phyloP scores from a whole-genome alignment of 257 asterid genomes.

The Solanum pimpinellifolium region DNA sequence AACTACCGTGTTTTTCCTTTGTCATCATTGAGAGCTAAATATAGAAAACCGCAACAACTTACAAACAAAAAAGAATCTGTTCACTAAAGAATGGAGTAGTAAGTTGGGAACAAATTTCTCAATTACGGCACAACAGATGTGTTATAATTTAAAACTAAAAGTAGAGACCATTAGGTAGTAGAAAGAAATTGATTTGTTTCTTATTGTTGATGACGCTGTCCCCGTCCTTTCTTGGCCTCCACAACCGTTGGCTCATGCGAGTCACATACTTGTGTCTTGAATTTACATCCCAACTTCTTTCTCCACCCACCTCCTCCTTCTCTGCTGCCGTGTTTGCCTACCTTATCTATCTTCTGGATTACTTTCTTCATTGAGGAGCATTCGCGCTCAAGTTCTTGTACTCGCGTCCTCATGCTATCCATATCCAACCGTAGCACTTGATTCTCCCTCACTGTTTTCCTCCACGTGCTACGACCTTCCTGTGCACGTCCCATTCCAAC shows the following conservation, averaged over 20 bases:
- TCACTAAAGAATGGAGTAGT: neutral
- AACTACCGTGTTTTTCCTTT: neutral
- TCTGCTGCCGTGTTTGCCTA: constrained; percentile 11
- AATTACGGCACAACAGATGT: neutral
- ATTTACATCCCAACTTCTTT: constrained; percentile 73
- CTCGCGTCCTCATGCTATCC: constrained; percentile 82
- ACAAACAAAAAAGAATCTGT: neutral
- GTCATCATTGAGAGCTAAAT: neutral
- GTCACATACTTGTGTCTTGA: constrained; percentile 88
- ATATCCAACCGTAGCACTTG: constrained; percentile 68
- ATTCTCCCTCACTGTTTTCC: constrained; percentile 76
- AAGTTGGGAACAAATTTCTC: neutral
- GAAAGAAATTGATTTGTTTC: neutral
- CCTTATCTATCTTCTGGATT: constrained; percentile 52
- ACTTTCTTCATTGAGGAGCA: constrained; percentile 76
- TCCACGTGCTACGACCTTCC: constrained; percentile 44
- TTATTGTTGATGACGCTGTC: constrained; percentile 24
- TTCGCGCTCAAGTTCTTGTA: constrained; percentile 76
- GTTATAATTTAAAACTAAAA: neutral
- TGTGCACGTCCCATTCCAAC: constrained; percentile 8
- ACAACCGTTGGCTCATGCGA: constrained; percentile 68
- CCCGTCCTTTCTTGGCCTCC: constrained; percentile 44
- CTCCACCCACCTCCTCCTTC: constrained; percentile 40
- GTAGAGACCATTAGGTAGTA: neutral
- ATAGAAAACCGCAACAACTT: neutral